phyloP scores from a whole-genome alignment of 768 basidiomycete genomes.

The Lactifluus volemus region DNA sequence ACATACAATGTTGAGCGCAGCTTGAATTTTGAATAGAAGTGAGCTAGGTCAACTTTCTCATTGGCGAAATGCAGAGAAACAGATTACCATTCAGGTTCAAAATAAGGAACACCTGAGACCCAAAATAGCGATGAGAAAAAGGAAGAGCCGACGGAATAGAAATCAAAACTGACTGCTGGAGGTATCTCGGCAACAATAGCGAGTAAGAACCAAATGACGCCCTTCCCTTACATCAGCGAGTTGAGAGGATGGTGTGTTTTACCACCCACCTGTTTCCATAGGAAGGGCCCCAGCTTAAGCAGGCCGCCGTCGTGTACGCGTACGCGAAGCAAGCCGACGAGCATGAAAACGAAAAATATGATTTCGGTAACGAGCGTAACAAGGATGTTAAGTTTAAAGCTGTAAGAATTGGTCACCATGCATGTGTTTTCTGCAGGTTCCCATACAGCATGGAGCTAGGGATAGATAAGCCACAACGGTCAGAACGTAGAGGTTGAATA shows the following conservation, averaged over 20 bases:
- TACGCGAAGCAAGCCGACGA: slow-evolving; percentile 3
- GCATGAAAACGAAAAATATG: not conserved
- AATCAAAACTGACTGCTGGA: not conserved
- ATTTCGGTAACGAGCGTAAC: not conserved
- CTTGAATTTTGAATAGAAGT: not conserved
- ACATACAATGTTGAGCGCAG: not conserved
- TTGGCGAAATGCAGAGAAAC: not conserved
- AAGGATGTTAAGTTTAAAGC: not conserved
- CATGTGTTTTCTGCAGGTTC: not conserved
- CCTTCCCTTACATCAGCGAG: not conserved
- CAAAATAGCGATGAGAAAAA: not conserved
- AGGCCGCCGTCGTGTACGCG: not conserved
- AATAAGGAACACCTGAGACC: not conserved
- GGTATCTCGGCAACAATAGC: not conserved
- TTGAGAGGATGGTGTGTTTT: too few species aligned
- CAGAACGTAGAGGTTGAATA: not conserved
- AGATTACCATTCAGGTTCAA: slow-evolving; percentile 1
- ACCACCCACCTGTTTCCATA: slow-evolving; percentile 6
- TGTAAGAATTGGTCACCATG: not conserved
- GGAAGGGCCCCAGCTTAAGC: not conserved
- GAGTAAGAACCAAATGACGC: not conserved
- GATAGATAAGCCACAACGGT: not conserved
- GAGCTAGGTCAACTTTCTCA: not conserved
- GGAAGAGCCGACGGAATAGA: not conserved
- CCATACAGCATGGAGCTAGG: not conserved